Evolutionary conservation across 2,329 filamentous ascomycete species (phyloP).

Genomic region (Verticillium longisporum): DNA sequence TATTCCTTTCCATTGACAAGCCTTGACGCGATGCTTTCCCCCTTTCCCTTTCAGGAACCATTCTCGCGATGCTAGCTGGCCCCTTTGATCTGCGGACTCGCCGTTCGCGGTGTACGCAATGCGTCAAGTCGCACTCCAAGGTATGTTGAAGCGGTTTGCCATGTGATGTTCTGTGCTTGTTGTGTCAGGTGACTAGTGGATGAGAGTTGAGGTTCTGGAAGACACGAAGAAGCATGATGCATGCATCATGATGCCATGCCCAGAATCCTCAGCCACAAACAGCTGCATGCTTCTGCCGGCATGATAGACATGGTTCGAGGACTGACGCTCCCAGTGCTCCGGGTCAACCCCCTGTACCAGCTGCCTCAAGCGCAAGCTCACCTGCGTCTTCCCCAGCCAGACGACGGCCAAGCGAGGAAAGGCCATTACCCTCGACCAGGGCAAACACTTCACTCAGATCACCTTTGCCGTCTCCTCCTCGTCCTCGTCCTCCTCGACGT

Average conservation of each 20-base stretch:
- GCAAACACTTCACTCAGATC: conserved; percentile 4
- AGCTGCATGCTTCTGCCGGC: not conserved
- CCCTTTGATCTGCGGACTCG: conserved; percentile 25
- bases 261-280: not conserved
- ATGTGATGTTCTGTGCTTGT: no score
- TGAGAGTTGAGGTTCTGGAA: no score
- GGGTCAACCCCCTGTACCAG: conserved; percentile 21
- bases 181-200: no score
- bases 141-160: conserved; percentile 9
- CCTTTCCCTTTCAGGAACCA: not conserved
- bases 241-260: no score
- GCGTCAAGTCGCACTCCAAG: conserved; percentile 25
- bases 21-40: not conserved
- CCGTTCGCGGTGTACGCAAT: conserved; percentile 22
- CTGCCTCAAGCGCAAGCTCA: conserved; percentile 17
- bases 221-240: no score
- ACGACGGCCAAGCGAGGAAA: not conserved
- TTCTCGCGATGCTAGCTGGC: conserved; percentile 18
- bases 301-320: not conserved
- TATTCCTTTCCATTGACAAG: no score
- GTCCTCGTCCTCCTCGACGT: not conserved
- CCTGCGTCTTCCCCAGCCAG: conserved; percentile 15
- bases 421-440: conserved; percentile 16
- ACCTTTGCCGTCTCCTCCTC: not conserved
- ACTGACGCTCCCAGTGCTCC: conserved; percentile 19